Percentiles rank a stretch among this genome's conserved stretches.
Conservation (phyloP, 2,329 filamentous ascomycete genomes). For the Fusarium setosum region DNA sequence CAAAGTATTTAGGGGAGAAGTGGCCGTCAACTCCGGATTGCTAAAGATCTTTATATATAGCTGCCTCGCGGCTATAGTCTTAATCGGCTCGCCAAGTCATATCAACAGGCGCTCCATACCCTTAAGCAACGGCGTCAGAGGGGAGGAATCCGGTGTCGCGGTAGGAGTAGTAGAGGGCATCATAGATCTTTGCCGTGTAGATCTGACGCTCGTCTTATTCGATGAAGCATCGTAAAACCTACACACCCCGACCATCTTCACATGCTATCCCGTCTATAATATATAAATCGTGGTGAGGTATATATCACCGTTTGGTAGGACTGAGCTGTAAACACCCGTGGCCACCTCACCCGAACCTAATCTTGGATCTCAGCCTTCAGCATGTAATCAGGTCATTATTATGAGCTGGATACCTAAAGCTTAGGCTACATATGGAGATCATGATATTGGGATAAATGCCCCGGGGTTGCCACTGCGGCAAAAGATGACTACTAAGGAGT, state of each 20-base stretch:
- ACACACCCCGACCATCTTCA: conserved; percentile 1
- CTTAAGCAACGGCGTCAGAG: too few relatives aligned
- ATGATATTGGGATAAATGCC: too few relatives aligned
- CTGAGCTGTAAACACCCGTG: too few relatives aligned
- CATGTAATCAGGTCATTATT: too few relatives aligned
- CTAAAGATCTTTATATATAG: conserved; percentile 6
- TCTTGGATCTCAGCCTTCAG: too few relatives aligned
- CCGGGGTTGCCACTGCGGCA: too few relatives aligned
- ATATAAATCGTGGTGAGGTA: background rate
- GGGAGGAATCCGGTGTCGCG: background rate
- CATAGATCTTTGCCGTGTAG: conserved; percentile 15
- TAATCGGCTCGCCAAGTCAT: background rate
- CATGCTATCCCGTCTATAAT: conserved; percentile 11
- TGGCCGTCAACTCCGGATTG: background rate
- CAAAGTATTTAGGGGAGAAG: conserved; percentile 1
- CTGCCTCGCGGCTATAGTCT: conserved; percentile 5
- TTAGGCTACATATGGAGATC: too few relatives aligned
- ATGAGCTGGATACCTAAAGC: too few relatives aligned
- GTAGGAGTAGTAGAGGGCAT: conserved; percentile 15
- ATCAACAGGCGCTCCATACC: background rate
- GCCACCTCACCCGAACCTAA: too few relatives aligned
- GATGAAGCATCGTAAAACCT: conserved; percentile 6
- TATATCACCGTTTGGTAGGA: too few relatives aligned
- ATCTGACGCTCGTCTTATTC: background rate
- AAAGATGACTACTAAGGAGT: too few relatives aligned